Conservation (phyloP, 768 basidiomycete species). For the Austroboletus festivus region DNA sequence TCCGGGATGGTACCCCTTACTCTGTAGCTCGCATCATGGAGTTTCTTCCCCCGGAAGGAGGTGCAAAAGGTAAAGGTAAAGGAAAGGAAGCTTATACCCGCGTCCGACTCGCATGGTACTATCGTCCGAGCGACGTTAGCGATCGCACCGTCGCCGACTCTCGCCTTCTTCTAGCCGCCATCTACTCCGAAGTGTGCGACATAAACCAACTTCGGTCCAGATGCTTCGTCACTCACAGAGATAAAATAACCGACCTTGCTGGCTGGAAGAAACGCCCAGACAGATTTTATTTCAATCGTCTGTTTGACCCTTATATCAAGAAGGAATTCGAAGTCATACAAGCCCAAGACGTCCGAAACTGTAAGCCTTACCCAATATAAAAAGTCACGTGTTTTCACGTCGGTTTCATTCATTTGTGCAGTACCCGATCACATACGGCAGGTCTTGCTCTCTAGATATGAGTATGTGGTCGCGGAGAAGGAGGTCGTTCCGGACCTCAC, state of each 20-base stretch:
- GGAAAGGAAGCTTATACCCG: constrained; percentile 72
- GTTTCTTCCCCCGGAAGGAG: constrained; percentile 80
- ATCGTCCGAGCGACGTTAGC: constrained; percentile 93
- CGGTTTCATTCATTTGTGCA: constrained; percentile 31
- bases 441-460: constrained; percentile 76
- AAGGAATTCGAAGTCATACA: constrained; percentile 96
- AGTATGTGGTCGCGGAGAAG: constrained; percentile 94
- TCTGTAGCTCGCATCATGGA: constrained; percentile 96
- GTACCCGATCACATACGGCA: constrained; percentile 82
- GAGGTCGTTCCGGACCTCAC: constrained; percentile 90
- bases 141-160: constrained; percentile 89
- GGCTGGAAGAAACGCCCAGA: constrained; percentile 94
- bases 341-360: constrained; percentile 79
- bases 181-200: constrained; percentile 95
- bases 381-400: constrained; percentile 19
- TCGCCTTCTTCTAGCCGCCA: constrained; percentile 88
- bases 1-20: constrained; percentile 93
- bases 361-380: constrained; percentile 52
- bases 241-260: constrained; percentile 90
- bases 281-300: constrained; percentile 92
- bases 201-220: constrained; percentile 88
- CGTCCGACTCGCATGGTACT: constrained; percentile 93
- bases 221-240: constrained; percentile 92
- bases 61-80: constrained; percentile 60
- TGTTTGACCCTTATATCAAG: constrained; percentile 98